Evolutionary conservation across 2,329 filamentous ascomycete genomes (phyloP).

Genomic region (Chaetothyriales sp.): DNA sequence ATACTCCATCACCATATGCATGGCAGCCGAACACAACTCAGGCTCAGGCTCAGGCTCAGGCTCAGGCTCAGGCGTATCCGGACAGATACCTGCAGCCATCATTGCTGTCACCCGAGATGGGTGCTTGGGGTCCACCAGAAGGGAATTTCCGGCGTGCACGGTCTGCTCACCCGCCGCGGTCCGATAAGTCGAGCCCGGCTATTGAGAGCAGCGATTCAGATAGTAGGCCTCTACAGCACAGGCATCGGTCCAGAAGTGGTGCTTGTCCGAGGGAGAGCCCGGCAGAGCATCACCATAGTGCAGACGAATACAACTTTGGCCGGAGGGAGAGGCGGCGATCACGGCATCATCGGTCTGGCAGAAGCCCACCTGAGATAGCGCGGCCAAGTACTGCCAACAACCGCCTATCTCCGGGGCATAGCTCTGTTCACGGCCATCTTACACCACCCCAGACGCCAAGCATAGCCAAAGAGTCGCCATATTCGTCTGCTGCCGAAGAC

Average conservation of each 20-base stretch:
- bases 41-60: not conserved
- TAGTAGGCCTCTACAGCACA: not conserved
- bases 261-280: not conserved
- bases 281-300: not conserved
- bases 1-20: slow-evolving; percentile 16
- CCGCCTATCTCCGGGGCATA: slow-evolving; percentile 3
- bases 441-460: slow-evolving; percentile 16
- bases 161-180: not conserved
- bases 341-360: not conserved
- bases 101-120: not conserved
- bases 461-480: slow-evolving; percentile 3
- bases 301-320: not conserved
- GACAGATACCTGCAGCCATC: not conserved
- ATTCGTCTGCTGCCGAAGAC: slow-evolving; percentile 5
- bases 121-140: not conserved
- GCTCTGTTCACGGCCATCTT: slow-evolving; percentile 9
- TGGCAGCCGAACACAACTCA: slow-evolving; percentile 1
- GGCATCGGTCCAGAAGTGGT: not conserved
- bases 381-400: not conserved
- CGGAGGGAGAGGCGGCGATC: not conserved
- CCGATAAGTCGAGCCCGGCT: not conserved
- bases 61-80: not conserved
- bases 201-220: not conserved
- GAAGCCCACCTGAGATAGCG: not conserved
- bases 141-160: not conserved